Base-by-base conservation (phyloP, 768 basidiomycete genomes). In the Clathrus columnatus region DNA sequence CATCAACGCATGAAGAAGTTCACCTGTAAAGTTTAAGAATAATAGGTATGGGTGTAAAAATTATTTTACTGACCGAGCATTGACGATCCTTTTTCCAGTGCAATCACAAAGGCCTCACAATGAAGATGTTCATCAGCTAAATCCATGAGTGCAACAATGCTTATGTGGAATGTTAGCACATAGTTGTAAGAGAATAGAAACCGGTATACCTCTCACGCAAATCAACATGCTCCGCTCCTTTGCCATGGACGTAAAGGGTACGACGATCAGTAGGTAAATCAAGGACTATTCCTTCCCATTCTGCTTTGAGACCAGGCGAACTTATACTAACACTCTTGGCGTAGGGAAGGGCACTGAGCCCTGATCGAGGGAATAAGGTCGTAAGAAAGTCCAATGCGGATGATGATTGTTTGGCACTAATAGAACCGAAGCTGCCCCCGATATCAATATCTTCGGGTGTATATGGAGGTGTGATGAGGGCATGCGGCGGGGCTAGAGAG, bases 1-100 rank as follows among this genome's bases (percentile, higher is more conserved):
- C 87, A 94, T 89, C 59, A 94, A 76, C 49, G 91, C 86, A 65
- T 94, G 92, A 32, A 94, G 73, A 55, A 92, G 73, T 63, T 82
- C 80, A 61, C 84, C 67, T 51, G 20, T 16, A 28, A 21, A 36
- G 16, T 29, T 18, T 0, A 18, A 30, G 14, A 32, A 14, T 56
- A n/a, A 10, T 16, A 18, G 28, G 10, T 48, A 21, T 21, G 7
- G 7, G 18, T 2, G 6, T n/a, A 4, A 45, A 21, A 21, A 36
- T 10, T 3, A 46, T 7, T 6, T 27, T 29, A 46, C 56, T 27
- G 43, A 62, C 63, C 79, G 53, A 93, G 75, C 53, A 77, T 79
- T 17, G 81, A 78, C 42, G 83, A 85, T 0, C 82, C 75, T 61
- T 85, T 80, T 68, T 90, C 87, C 54, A 94, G 73, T 32, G 78